Evolutionary conservation across 1,139 yeast species (phyloP).

Genomic region (Suzukiozyma palmioleophila): DNA sequence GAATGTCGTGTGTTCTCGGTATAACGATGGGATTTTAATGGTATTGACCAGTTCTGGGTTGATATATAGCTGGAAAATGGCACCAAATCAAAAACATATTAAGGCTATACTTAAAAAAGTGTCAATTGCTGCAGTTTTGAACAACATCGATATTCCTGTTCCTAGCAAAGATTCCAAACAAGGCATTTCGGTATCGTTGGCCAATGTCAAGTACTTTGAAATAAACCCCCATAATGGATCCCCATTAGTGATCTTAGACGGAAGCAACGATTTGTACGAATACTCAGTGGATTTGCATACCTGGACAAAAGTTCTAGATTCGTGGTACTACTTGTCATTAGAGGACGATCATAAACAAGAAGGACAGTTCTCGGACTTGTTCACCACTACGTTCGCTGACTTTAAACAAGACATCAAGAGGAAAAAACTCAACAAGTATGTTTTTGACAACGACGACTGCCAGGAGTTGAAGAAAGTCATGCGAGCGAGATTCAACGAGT

Average conservation of each 20-base stretch:
- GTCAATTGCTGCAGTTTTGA: conserved; percentile 51
- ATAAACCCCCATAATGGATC: conserved; percentile 32
- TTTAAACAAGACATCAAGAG: conserved; percentile 19
- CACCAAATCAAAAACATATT: conserved; percentile 13
- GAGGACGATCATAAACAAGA: conserved; percentile 3
- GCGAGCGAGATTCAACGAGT: conserved; percentile 20
- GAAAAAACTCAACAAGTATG: conserved; percentile 19
- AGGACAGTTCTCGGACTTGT: conserved; percentile 5
- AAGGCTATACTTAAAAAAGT: conserved; percentile 34
- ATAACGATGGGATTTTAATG: conserved; percentile 49
- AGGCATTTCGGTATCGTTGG: conserved; percentile 15
- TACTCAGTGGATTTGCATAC: conserved; percentile 35
- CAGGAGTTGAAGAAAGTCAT: conserved; percentile 20
- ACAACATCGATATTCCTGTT: conserved; percentile 15
- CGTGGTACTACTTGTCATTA: conserved; percentile 37
- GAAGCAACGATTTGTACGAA: conserved; percentile 30
- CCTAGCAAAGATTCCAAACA: conserved; percentile 8
- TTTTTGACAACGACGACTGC: conserved; percentile 12
- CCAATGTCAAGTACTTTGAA: conserved; percentile 28
- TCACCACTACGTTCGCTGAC: conserved; percentile 12
- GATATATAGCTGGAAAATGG: conserved; percentile 47
- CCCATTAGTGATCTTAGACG: conserved; percentile 37
- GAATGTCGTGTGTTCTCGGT: conserved; percentile 50
- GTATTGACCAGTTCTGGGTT: conserved; percentile 50
- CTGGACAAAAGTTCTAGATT: conserved; percentile 48